phyloP scores from a whole-genome alignment of 2,329 filamentous ascomycete species.

The Boeremia lycopersici region DNA sequence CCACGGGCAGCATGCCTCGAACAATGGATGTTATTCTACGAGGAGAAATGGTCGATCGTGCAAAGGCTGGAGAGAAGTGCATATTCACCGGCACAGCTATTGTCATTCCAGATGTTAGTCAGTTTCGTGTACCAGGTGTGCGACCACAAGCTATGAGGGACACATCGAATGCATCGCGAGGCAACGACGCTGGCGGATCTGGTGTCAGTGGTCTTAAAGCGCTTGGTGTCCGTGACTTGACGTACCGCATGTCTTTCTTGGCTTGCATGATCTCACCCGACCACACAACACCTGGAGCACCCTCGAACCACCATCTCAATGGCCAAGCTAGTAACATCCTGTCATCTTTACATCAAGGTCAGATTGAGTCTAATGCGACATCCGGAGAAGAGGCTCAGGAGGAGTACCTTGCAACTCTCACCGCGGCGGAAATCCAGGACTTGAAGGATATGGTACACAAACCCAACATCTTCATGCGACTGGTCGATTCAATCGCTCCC shows the following conservation, averaged over 20 bases:
- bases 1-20: conserved; percentile 96
- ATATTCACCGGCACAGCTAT: conserved; percentile 97
- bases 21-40: conserved; percentile 97
- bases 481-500: conserved; percentile 92
- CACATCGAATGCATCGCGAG: conserved; percentile 72
- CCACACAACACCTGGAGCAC: conserved; percentile 77
- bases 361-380: conserved; percentile 64
- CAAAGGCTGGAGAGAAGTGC: conserved; percentile 97
- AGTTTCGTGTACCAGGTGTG: conserved; percentile 86
- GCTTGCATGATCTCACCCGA: conserved; percentile 96
- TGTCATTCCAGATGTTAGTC: conserved; percentile 95
- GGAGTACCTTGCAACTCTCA: conserved; percentile 84
- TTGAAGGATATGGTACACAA: conserved; percentile 92
- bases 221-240: conserved; percentile 91
- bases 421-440: conserved; percentile 85
- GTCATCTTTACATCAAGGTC: conserved; percentile 77
- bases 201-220: conserved; percentile 90
- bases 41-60: conserved; percentile 95
- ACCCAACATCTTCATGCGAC: conserved; percentile 89
- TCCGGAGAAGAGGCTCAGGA: conserved; percentile 86
- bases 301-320: conserved; percentile 69
- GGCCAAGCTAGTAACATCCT: conserved; percentile 84
- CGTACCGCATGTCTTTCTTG: conserved; percentile 94
- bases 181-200: conserved; percentile 78
- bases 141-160: conserved; percentile 84